These are phyloP conservation scores for Pichia heedii DNA, from an alignment of 805 yeast species.

Conservation along the genomic window DNA sequence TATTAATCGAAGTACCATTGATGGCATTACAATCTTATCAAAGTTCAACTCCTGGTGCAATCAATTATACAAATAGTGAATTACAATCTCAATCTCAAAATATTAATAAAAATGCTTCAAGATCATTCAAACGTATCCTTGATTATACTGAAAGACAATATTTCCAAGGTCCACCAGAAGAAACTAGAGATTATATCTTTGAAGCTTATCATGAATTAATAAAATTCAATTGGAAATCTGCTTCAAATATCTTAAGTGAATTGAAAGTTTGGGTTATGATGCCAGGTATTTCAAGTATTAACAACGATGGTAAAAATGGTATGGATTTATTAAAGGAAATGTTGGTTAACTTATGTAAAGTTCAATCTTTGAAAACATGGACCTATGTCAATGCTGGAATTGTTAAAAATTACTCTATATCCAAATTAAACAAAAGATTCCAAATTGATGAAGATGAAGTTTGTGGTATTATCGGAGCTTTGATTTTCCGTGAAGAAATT, in stretches of 20 bases:
- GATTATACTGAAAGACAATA: constrained; percentile 92
- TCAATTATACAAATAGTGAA: constrained; percentile 9
- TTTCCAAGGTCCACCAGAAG: constrained; percentile 97
- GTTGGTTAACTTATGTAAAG: constrained; percentile 71
- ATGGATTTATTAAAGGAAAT: constrained; percentile 57
- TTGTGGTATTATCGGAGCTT: constrained; percentile 55
- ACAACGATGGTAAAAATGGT: constrained; percentile 26
- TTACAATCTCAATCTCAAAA: constrained; percentile 11
- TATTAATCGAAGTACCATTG: constrained; percentile 86
- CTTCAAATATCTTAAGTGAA: constrained; percentile 60
- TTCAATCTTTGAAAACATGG: constrained; percentile 89
- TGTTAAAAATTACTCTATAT: constrained; percentile 65
- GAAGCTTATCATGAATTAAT: constrained; percentile 85
- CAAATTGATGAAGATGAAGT: constrained; percentile 51
- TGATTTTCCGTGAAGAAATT: constrained; percentile 73
- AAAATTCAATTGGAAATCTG: constrained; percentile 80
- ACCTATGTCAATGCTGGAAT: constrained; percentile 73
- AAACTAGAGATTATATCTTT: constrained; percentile 86
- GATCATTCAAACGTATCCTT: constrained; percentile 82
- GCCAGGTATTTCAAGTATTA: constrained; percentile 44
- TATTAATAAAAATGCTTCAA: constrained; percentile 22
- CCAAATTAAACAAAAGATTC: constrained; percentile 57
- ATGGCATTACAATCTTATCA: constrained; percentile 47
- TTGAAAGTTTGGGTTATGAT: constrained; percentile 68
- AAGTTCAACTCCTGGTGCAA: constrained; percentile 31